A percentile compares a stretch with the other conserved stretches of the same genome.
Evolutionary conservation across 768 basidiomycete genomes (phyloP).

Genomic region (Nidula microcarpa): DNA sequence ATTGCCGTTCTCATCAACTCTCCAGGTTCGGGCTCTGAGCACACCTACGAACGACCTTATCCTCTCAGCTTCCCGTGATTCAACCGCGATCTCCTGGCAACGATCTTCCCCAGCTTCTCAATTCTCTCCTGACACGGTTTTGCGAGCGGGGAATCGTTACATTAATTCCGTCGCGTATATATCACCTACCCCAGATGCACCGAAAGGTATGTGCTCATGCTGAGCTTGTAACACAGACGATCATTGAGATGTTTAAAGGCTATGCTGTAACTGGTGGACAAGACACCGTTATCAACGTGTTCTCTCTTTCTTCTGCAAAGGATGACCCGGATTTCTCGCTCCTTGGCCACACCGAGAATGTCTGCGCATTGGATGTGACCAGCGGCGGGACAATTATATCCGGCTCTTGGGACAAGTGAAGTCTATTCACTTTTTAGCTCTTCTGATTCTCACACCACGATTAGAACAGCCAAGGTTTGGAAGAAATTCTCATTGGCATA

Average conservation of each 20-base stretch:
- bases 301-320: constrained; percentile 51
- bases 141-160: constrained; percentile 67
- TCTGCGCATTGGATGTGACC: constrained; percentile 79
- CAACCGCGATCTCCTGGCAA: constrained; percentile 86
- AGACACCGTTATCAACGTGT: constrained; percentile 85
- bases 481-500: constrained; percentile 68
- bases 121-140: constrained; percentile 52
- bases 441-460: not conserved
- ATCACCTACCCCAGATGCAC: constrained; percentile 61
- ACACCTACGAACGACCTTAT: constrained; percentile 76
- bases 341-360: constrained; percentile 86
- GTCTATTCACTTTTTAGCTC: constrained; percentile 5
- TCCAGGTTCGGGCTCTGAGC: constrained; percentile 78
- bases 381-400: constrained; percentile 77
- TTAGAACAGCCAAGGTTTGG: constrained; percentile 94
- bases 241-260: constrained; percentile 44
- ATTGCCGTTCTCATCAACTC: constrained; percentile 12
- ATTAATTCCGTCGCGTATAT: constrained; percentile 83
- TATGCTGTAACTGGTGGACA: constrained; percentile 87
- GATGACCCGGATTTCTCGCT: constrained; percentile 80
- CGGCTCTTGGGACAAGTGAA: constrained; percentile 96
- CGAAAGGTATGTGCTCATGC: constrained; percentile 48
- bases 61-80: constrained; percentile 89
- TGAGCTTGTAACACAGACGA: constrained; percentile 1
- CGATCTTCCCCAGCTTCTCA: constrained; percentile 40